Percentiles rank a stretch among this genome's conserved stretches.
These are phyloP conservation scores for Hippophae gyantsensis DNA, from an alignment of 306 rosid genomes.

Conservation along the genomic window DNA sequence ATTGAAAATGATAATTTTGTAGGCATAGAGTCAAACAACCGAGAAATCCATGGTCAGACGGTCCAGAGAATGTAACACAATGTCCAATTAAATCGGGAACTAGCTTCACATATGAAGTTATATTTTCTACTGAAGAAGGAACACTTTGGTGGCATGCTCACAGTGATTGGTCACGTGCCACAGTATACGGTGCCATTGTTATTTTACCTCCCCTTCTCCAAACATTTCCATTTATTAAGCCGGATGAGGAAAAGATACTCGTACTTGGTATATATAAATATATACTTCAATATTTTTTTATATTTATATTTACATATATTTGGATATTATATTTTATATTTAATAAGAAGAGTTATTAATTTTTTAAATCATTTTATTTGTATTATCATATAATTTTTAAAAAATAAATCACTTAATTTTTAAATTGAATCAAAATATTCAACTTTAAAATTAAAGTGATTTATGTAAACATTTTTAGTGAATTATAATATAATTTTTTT, in stretches of 20 bases:
- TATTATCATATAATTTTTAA: too few relatives aligned
- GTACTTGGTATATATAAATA: slow-evolving; percentile 29
- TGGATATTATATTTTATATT: too few relatives aligned
- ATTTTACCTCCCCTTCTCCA: background rate
- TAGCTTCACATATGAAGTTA: slow-evolving; percentile 13
- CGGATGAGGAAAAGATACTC: slow-evolving; percentile 33
- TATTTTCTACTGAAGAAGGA: slow-evolving; percentile 17
- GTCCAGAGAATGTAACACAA: slow-evolving; percentile 16
- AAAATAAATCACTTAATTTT: too few relatives aligned
- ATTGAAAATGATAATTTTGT: too few relatives aligned
- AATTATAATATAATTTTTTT: too few relatives aligned
- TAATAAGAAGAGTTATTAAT: too few relatives aligned
- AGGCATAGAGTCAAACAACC: slow-evolving; percentile 20
- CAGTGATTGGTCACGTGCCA: slow-evolving; percentile 22
- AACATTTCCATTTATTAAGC: slow-evolving; percentile 10
- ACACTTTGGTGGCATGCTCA: slow-evolving; percentile 27
- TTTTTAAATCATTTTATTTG: too few relatives aligned
- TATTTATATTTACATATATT: too few relatives aligned
- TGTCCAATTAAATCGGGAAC: slow-evolving; percentile 17
- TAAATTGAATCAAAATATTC: too few relatives aligned
- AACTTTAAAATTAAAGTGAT: too few relatives aligned
- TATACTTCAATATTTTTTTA: too few relatives aligned
- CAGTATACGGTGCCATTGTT: slow-evolving; percentile 16
- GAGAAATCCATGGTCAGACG: slow-evolving; percentile 19
- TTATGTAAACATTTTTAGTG: too few relatives aligned